Conservation (phyloP, 306 rosid species). For the Pyrus communis region DNA sequence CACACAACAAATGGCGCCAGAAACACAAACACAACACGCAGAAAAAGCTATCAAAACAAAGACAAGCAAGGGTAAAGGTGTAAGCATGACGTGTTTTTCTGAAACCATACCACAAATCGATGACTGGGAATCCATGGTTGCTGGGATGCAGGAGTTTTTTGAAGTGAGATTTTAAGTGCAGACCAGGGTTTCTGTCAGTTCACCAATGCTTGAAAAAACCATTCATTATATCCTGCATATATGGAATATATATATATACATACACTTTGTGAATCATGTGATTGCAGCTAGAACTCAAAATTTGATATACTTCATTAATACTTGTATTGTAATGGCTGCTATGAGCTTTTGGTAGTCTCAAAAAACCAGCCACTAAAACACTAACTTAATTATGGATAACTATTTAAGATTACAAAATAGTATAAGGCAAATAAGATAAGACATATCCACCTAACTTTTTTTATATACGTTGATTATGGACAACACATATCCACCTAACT, state of each 20-base stretch:
- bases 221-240: constrained; percentile 49
- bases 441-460: too few relatives aligned
- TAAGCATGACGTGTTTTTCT: too few relatives aligned
- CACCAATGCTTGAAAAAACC: constrained; percentile 41
- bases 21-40: not conserved
- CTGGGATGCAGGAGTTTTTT: constrained; percentile 48
- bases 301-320: not conserved
- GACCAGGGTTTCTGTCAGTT: constrained; percentile 23
- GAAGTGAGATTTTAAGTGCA: constrained; percentile 42
- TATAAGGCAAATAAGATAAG: too few relatives aligned
- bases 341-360: not conserved
- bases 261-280: not conserved
- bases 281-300: not conserved
- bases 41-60: not conserved
- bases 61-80: not conserved
- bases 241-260: not conserved
- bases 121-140: constrained; percentile 68
- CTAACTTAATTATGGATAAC: not conserved
- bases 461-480: too few relatives aligned
- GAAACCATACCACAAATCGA: constrained; percentile 47
- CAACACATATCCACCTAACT: too few relatives aligned
- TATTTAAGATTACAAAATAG: not conserved
- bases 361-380: not conserved
- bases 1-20: not conserved
- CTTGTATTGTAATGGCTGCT: not conserved